Conservation (phyloP, 768 basidiomycete species). For the Chalciporus chontae region DNA sequence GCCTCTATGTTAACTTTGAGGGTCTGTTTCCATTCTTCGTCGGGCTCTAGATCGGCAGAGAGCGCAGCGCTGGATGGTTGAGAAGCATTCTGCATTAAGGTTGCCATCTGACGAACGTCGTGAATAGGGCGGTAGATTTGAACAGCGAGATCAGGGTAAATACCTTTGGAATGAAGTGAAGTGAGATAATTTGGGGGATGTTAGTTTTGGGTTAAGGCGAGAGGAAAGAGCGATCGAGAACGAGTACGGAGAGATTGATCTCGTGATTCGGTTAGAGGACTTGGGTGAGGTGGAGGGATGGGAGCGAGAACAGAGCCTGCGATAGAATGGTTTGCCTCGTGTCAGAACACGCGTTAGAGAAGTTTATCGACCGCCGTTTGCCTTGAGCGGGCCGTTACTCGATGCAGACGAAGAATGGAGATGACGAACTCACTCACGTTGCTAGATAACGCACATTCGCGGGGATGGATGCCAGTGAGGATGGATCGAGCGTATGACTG, state of each 20-base stretch:
- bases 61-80: conserved; percentile 7
- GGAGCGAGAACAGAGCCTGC: conserved; percentile 29
- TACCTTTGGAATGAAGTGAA: conserved; percentile 1
- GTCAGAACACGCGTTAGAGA: conserved; percentile 48
- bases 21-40: conserved; percentile 50
- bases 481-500: conserved; percentile 3
- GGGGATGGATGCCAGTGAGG: neutral
- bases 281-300: conserved; percentile 14
- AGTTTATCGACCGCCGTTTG: conserved; percentile 7
- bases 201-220: neutral
- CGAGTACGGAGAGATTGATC: conserved; percentile 9
- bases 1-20: conserved; percentile 52
- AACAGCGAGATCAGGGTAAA: too few species aligned
- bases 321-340: conserved; percentile 51
- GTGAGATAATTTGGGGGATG: neutral
- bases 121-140: neutral
- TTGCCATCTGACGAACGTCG: conserved; percentile 19
- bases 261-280: conserved; percentile 15
- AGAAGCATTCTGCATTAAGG: conserved; percentile 19
- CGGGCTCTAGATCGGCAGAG: conserved; percentile 41
- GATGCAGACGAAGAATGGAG: neutral
- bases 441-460: conserved; percentile 14
- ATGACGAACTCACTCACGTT: conserved; percentile 13
- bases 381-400: neutral
- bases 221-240: conserved; percentile 9